These are phyloP conservation scores for Pseudomonodictys pantanalensis DNA, from an alignment of 495 filamentous ascomycete genomes.

Conservation along the genomic window DNA sequence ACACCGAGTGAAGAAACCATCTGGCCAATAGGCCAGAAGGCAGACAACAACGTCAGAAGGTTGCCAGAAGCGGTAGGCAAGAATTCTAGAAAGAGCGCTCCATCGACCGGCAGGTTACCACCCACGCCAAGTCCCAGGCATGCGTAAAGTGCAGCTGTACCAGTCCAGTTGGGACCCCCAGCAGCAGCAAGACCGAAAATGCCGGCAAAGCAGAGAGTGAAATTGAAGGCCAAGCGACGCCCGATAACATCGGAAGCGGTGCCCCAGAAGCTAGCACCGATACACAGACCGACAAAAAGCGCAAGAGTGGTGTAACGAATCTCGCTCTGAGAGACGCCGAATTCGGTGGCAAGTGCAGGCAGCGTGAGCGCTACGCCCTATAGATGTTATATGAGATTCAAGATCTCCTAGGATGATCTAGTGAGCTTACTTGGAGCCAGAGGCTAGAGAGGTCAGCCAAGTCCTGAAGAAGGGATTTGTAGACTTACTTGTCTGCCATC, in stretches of 20 bases:
- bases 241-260: slow-evolving; percentile 56
- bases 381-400: neutral
- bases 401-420: neutral
- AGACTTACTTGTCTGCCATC: slow-evolving; percentile 29
- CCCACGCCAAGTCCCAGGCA: slow-evolving; percentile 51
- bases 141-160: slow-evolving; percentile 49
- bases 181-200: slow-evolving; percentile 56
- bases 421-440: slow-evolving; percentile 13
- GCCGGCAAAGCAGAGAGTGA: slow-evolving; percentile 54
- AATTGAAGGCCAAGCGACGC: slow-evolving; percentile 59
- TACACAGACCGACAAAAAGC: slow-evolving; percentile 54
- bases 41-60: slow-evolving; percentile 55
- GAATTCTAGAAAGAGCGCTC: slow-evolving; percentile 62
- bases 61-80: slow-evolving; percentile 53
- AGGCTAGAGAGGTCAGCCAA: neutral
- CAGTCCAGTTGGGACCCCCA: slow-evolving; percentile 49
- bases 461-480: neutral
- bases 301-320: slow-evolving; percentile 54
- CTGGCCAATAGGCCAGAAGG: slow-evolving; percentile 62
- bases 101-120: slow-evolving; percentile 52
- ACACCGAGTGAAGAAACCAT: slow-evolving; percentile 44
- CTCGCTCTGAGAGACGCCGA: slow-evolving; percentile 47
- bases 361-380: slow-evolving; percentile 59
- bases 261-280: slow-evolving; percentile 62
- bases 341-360: slow-evolving; percentile 51